Conservation (phyloP, 225 moss, liverwort and hornwort genomes). For the Physcomitrellopsis africana region DNA sequence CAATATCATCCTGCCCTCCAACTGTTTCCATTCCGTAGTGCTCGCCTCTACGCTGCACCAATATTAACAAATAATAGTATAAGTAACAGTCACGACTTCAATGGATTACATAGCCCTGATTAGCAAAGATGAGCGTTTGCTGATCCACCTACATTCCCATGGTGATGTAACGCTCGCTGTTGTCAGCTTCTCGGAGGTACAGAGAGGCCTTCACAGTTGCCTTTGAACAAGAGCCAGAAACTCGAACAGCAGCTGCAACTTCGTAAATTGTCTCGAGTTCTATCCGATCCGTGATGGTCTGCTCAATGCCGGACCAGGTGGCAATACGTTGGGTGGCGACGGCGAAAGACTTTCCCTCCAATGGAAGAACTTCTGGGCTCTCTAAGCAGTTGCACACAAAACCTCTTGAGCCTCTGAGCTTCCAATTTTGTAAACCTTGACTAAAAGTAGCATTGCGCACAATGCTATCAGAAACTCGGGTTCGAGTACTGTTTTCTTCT, state of each 20-base stretch:
- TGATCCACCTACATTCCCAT: slow-evolving; percentile 74
- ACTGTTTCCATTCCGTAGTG: slow-evolving; percentile 64
- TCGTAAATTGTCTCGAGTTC: slow-evolving; percentile 63
- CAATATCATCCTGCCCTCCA: slow-evolving; percentile 77
- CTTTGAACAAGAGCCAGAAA: slow-evolving; percentile 55
- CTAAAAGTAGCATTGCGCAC: slow-evolving; percentile 67
- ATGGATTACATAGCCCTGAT: not conserved
- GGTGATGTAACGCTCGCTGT: slow-evolving; percentile 71
- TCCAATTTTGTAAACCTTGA: slow-evolving; percentile 76
- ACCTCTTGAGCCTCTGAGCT: slow-evolving; percentile 65
- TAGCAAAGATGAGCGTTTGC: slow-evolving; percentile 12
- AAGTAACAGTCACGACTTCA: slow-evolving; percentile 12
- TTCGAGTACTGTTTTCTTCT: slow-evolving; percentile 27
- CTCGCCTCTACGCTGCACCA: slow-evolving; percentile 65
- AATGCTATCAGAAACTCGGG: slow-evolving; percentile 41
- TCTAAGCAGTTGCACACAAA: slow-evolving; percentile 58
- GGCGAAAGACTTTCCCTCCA: slow-evolving; percentile 69
- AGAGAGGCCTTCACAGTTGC: slow-evolving; percentile 72
- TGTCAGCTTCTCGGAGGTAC: slow-evolving; percentile 61
- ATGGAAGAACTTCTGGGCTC: slow-evolving; percentile 60
- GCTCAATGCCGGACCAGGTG: slow-evolving; percentile 86
- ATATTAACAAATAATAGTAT: slow-evolving; percentile 19
- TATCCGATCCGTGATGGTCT: slow-evolving; percentile 74
- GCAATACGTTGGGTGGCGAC: slow-evolving; percentile 70
- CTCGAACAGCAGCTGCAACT: slow-evolving; percentile 66